phyloP scores from a whole-genome alignment of 2,329 filamentous ascomycete genomes.

The Diaporthe sp. region DNA sequence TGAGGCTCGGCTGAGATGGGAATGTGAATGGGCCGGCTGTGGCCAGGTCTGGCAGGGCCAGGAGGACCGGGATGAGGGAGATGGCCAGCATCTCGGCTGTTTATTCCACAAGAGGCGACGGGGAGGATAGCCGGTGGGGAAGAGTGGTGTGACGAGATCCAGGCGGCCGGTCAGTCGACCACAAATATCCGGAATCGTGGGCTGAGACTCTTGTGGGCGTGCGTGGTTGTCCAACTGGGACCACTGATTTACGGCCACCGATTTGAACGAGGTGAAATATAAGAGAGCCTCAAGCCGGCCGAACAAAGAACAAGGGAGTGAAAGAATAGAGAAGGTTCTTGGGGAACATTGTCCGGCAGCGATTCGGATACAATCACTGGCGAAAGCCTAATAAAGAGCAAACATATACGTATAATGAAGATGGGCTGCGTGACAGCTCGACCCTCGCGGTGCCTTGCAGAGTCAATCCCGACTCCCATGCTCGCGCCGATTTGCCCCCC shows the following conservation, averaged over 20 bases:
- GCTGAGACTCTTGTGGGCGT: background rate
- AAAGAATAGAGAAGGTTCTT: background rate
- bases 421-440: background rate
- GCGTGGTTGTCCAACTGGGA: background rate
- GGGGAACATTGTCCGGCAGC: background rate
- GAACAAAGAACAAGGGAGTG: slow-evolving; percentile 6
- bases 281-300: slow-evolving; percentile 30
- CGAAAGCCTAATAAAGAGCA: slow-evolving; percentile 27
- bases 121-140: background rate
- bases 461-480: background rate
- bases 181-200: background rate
- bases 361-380: background rate
- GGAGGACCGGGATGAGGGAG: slow-evolving; percentile 21
- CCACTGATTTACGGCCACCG: background rate
- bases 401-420: background rate
- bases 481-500: background rate
- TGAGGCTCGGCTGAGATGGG: slow-evolving; percentile 14
- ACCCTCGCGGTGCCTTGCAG: background rate
- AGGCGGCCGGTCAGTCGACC: background rate
- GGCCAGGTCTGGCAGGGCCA: slow-evolving; percentile 22
- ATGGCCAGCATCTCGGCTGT: slow-evolving; percentile 34
- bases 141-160: slow-evolving; percentile 14
- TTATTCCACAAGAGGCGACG: background rate
- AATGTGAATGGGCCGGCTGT: slow-evolving; percentile 31
- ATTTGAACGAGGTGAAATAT: background rate